phyloP scores from a whole-genome alignment of 371 early-diverging fungal genomes.

The Mucor irregularis region DNA sequence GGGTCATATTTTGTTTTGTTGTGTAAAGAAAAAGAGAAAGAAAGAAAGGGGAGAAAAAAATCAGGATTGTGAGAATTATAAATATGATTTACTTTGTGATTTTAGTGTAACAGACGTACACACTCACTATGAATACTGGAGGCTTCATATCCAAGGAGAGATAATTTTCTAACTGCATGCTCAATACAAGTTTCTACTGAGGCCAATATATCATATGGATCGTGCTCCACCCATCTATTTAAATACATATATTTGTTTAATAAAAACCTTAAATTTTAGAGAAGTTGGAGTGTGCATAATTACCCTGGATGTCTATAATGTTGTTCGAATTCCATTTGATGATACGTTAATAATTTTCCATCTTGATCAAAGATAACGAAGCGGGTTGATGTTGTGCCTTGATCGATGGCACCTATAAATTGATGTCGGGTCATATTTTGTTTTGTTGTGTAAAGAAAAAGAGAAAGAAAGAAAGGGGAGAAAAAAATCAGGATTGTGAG shows the following conservation, averaged over 20 bases:
- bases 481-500: conserved; percentile 1
- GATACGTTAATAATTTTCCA: conserved; percentile 71
- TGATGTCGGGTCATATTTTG: conserved; percentile 27
- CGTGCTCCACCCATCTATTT: conserved; percentile 94
- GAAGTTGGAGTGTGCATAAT: neutral
- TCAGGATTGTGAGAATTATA: neutral
- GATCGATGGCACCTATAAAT: conserved; percentile 88
- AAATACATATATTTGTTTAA: neutral
- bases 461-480: conserved; percentile 4
- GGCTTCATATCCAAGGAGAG: conserved; percentile 57
- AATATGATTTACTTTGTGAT: neutral
- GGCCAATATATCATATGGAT: conserved; percentile 78
- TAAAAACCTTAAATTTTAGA: neutral
- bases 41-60: conserved; percentile 8
- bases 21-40: conserved; percentile 2
- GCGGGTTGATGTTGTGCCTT: conserved; percentile 91
- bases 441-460: neutral
- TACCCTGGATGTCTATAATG: conserved; percentile 79
- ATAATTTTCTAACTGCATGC: conserved; percentile 66
- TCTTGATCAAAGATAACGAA: conserved; percentile 86
- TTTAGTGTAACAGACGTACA: neutral
- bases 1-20: conserved; percentile 3
- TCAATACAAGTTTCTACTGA: conserved; percentile 75
- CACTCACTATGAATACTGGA: conserved; percentile 65
- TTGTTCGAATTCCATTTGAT: conserved; percentile 83